A percentile compares a stretch with the other conserved stretches of the same genome.
Conservation (phyloP, 192 early-diverging fungal species). For the Dispira simplex region DNA sequence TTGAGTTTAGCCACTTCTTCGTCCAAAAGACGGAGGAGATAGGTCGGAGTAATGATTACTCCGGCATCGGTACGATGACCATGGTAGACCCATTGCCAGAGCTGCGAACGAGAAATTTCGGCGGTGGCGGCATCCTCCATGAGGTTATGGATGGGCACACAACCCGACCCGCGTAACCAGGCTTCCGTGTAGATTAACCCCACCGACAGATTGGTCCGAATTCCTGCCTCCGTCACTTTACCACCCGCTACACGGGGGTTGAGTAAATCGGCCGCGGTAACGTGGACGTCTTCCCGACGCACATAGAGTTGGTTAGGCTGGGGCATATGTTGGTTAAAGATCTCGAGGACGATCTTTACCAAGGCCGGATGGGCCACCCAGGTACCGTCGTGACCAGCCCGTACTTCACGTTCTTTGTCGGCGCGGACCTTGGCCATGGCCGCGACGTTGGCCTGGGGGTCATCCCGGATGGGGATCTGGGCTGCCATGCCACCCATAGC, state of each 20-base stretch:
- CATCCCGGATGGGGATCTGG: conserved; percentile 96
- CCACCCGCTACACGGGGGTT: conserved; percentile 53
- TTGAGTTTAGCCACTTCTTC: conserved; percentile 68
- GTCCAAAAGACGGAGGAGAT: conserved; percentile 61
- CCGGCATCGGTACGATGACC: conserved; percentile 67
- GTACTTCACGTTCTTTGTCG: conserved; percentile 93
- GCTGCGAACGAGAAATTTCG: conserved; percentile 92
- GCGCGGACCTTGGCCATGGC: conserved; percentile 87
- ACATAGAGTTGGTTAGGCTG: conserved; percentile 90
- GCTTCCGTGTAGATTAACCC: conserved; percentile 89
- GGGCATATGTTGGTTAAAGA: conserved; percentile 93
- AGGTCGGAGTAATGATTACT: conserved; percentile 61
- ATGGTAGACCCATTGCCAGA: conserved; percentile 97
- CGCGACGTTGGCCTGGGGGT: conserved; percentile 72
- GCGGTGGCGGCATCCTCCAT: conserved; percentile 99
- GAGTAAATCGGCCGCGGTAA: conserved; percentile 69
- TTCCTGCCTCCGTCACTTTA: conserved; percentile 76
- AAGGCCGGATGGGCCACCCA: conserved; percentile 98
- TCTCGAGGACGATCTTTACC: conserved; percentile 72
- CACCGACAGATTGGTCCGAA: conserved; percentile 86
- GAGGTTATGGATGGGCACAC: conserved; percentile 94
- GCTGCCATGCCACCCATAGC: conserved; percentile 99
- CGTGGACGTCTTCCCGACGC: conserved; percentile 80
- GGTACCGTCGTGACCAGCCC: conserved; percentile 87
- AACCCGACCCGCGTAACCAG: conserved; percentile 88